Conservation (phyloP, 2,329 filamentous ascomycete species). For the Trematosphaeria pertusa region DNA sequence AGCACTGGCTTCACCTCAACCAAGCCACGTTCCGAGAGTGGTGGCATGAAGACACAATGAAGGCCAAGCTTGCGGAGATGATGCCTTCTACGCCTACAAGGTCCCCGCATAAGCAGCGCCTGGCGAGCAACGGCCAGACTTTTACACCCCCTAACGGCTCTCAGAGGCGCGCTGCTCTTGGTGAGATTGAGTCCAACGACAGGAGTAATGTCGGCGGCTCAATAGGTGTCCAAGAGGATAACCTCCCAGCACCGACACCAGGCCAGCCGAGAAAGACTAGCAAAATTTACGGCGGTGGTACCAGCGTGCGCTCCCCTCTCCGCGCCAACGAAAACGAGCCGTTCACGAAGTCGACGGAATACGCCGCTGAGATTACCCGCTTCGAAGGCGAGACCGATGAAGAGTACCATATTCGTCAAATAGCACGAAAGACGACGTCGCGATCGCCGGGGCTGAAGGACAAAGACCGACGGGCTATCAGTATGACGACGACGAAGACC, state of each 20-base stretch:
- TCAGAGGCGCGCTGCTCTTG: constrained; percentile 82
- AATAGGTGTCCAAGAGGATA: constrained; percentile 80
- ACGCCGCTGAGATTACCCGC: constrained; percentile 64
- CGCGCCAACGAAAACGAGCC: constrained; percentile 57
- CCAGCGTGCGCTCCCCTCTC: constrained; percentile 40
- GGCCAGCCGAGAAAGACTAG: constrained; percentile 93
- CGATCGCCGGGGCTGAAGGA: constrained; percentile 65
- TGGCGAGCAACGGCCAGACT: constrained; percentile 71
- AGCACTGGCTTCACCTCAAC: constrained; percentile 98
- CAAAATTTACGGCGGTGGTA: constrained; percentile 70
- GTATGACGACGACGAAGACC: constrained; percentile 67
- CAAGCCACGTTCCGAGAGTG: constrained; percentile 97
- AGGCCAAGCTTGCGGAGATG: constrained; percentile 77
- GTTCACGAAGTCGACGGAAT: constrained; percentile 63
- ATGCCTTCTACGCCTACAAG: constrained; percentile 65
- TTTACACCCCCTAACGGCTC: constrained; percentile 86
- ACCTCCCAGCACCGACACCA: constrained; percentile 91
- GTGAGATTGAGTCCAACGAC: constrained; percentile 88
- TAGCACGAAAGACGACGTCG: constrained; percentile 66
- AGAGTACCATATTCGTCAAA: constrained; percentile 75
- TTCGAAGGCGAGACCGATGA: constrained; percentile 76
- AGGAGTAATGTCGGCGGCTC: constrained; percentile 54
- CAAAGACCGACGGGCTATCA: constrained; percentile 74
- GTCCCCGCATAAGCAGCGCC: constrained; percentile 53
- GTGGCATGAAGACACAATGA: constrained; percentile 83